Percentiles rank a stretch among this genome's conserved stretches.
Conservation (phyloP, 2,329 filamentous ascomycete genomes). For the Fusarium sp. region DNA sequence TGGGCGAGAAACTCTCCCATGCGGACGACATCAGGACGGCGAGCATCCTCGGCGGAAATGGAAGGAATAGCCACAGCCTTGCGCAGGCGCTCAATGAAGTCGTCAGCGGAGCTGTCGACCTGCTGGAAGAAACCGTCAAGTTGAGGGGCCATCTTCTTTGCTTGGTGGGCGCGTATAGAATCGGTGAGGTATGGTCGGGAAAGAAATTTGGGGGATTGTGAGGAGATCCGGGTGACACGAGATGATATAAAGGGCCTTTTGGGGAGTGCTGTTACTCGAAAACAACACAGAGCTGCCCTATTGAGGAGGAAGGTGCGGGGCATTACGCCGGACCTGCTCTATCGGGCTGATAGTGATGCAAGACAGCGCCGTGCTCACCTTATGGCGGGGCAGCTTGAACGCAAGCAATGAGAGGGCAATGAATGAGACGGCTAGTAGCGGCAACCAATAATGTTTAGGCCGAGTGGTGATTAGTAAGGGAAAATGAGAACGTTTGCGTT, state of each 20-base stretch:
- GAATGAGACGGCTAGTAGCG: slow-evolving; percentile 42
- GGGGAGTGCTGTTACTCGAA: slow-evolving; percentile 36
- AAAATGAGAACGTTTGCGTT: slow-evolving; percentile 16
- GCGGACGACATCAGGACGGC: slow-evolving; percentile 89
- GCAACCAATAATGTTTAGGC: slow-evolving; percentile 42
- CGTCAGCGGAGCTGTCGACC: slow-evolving; percentile 78
- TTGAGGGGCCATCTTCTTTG: slow-evolving; percentile 84
- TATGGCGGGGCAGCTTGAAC: slow-evolving; percentile 41
- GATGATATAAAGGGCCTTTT: slow-evolving; percentile 41
- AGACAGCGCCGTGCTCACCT: slow-evolving; percentile 34
- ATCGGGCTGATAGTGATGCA: slow-evolving; percentile 39
- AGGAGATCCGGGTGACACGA: slow-evolving; percentile 32
- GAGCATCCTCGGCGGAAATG: slow-evolving; percentile 87
- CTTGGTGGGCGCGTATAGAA: slow-evolving; percentile 64
- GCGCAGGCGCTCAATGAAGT: slow-evolving; percentile 88
- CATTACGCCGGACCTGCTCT: slow-evolving; percentile 49
- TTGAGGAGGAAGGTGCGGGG: slow-evolving; percentile 56
- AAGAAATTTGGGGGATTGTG: slow-evolving; percentile 25
- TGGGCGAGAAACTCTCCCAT: slow-evolving; percentile 92
- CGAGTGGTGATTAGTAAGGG: slow-evolving; percentile 38
- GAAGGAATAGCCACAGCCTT: slow-evolving; percentile 97
- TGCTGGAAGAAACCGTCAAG: slow-evolving; percentile 93
- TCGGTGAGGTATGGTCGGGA: slow-evolving; percentile 60
- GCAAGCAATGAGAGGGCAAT: slow-evolving; percentile 17
- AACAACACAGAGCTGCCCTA: slow-evolving; percentile 43